Conservation (phyloP, 2,329 filamentous ascomycete genomes). For the Mycocentrospora acerina region DNA sequence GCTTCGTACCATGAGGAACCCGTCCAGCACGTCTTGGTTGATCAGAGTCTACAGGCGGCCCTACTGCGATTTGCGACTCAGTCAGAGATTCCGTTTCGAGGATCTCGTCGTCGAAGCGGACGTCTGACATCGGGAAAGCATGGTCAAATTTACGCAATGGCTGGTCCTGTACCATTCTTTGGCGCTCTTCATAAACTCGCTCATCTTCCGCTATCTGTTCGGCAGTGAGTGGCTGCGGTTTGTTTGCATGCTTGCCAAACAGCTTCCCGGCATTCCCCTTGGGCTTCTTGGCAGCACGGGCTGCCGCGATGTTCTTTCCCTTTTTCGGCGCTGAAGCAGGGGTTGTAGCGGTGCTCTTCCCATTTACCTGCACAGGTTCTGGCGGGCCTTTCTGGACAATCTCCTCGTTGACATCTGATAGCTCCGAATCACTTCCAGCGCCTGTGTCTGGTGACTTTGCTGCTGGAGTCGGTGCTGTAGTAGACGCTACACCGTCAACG, state of each 20-base stretch:
- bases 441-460: slow-evolving; percentile 31
- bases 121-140: slow-evolving; percentile 30
- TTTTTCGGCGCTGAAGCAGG: slow-evolving; percentile 27
- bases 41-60: slow-evolving; percentile 35
- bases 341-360: slow-evolving; percentile 17
- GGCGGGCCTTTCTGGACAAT: slow-evolving; percentile 39
- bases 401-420: slow-evolving; percentile 43
- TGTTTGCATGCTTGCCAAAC: slow-evolving; percentile 30
- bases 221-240: slow-evolving; percentile 28
- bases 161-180: slow-evolving; percentile 28
- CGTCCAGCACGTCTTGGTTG: slow-evolving; percentile 33
- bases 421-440: slow-evolving; percentile 36
- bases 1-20: slow-evolving; percentile 31
- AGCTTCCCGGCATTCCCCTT: slow-evolving; percentile 33
- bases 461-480: slow-evolving; percentile 27
- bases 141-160: slow-evolving; percentile 24
- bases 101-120: slow-evolving; percentile 41
- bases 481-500: slow-evolving; percentile 25
- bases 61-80: slow-evolving; percentile 38
- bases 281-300: slow-evolving; percentile 35
- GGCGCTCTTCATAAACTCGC: slow-evolving; percentile 24
- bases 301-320: slow-evolving; percentile 23
- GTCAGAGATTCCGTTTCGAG: slow-evolving; percentile 40
- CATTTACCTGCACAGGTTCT: slow-evolving; percentile 28
- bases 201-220: slow-evolving; percentile 31